Evolutionary conservation across 345 rosid genomes (phyloP).

Genomic region (Nasturtium officinale): DNA sequence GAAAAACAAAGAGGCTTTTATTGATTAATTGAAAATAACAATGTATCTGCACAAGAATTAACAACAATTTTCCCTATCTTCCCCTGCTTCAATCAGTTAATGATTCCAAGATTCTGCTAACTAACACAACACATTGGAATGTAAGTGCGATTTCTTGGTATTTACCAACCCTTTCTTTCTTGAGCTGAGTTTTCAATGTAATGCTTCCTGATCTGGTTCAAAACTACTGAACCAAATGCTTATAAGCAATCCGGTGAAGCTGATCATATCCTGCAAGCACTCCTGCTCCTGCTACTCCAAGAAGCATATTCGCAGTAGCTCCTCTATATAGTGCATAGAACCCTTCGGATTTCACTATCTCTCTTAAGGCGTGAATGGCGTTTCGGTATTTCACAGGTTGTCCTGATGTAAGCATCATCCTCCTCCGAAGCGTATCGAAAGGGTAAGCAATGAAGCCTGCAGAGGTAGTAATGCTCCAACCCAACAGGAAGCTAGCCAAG

Average conservation of each 20-base stretch:
- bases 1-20: constrained; percentile 17
- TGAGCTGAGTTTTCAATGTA: neutral
- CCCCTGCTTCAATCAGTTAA: constrained; percentile 10
- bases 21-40: constrained; percentile 26
- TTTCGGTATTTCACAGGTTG: constrained; percentile 65
- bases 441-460: constrained; percentile 93
- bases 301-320: constrained; percentile 90
- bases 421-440: constrained; percentile 80
- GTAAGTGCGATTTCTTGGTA: constrained; percentile 29
- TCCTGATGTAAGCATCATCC: constrained; percentile 98
- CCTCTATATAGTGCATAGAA: constrained; percentile 69
- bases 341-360: constrained; percentile 74
- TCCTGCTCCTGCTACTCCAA: constrained; percentile 95
- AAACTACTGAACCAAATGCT: constrained; percentile 47
- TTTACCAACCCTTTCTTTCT: constrained; percentile 12
- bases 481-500: constrained; percentile 82
- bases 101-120: constrained; percentile 28
- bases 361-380: constrained; percentile 62
- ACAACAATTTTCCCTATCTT: constrained; percentile 38
- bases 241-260: constrained; percentile 66
- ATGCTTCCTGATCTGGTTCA: neutral
- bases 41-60: constrained; percentile 39
- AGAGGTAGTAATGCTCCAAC: constrained; percentile 89
- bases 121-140: constrained; percentile 25
- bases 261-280: constrained; percentile 93